Evolutionary conservation across 257 asterid species (phyloP), one percentile per base, ranked within the genome.

Genomic region (Haberlea rhodopensis): DNA sequence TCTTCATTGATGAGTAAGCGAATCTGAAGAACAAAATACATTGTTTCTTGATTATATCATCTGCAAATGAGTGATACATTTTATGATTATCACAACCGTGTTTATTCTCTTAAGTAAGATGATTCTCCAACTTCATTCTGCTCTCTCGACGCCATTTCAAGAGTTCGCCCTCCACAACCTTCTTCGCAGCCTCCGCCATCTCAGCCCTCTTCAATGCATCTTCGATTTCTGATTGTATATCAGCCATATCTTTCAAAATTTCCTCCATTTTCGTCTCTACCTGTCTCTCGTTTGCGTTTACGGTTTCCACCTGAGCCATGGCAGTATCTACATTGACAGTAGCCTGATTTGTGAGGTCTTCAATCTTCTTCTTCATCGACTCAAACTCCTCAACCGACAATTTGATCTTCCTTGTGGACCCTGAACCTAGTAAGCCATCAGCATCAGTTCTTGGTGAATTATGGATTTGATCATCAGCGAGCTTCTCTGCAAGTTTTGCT

Each of bases 141-240:
- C 63, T 81, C 83, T 18, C 71, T 31, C 71, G 71, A 46, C 81
- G 85, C 85, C 84, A 67, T 76, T 78, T 85, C 72, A 68, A 69
- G 72, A 88, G 81, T 68, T 88, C 91, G 5, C 45, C 73, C 78
- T 84, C 95, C 25, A 84, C 74, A 13, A 74, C 74, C 52, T 62
- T 73, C 54, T 70, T 82, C 3, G 87, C 95, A 0, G 91, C 89
- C 63, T 84, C 96, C 4, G 91, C 96, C 80, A 79, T 84, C 65
- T 77, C 86, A 28, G 96, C 86, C 63, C 63, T 75, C 81, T 86
- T 83, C 25, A 76, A 23, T 57, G 87, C 86, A n/a, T 80, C 87
- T 59, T 76, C 66, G 29, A 61, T 84, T 77, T 84, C 89, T 19
- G 79, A 72, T 66, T 76, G 71, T 57, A 77, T 63, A 53, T 75